These are phyloP conservation scores for Colletotrichum viniferum DNA, from an alignment of 2,329 filamentous ascomycete genomes.

Conservation along the genomic window DNA sequence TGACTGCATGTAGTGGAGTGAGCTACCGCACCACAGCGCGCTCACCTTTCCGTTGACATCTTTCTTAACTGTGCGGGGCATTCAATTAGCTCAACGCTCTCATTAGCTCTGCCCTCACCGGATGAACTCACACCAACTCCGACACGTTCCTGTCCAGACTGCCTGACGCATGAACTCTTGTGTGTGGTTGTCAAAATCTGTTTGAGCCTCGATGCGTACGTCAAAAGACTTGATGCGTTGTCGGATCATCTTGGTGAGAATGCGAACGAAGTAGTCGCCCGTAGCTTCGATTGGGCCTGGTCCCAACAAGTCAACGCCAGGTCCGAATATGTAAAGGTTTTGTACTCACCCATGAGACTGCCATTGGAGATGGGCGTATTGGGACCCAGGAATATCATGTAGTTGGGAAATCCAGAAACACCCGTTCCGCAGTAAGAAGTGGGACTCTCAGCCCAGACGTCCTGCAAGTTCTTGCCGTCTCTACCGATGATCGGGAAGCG, in stretches of 20 bases:
- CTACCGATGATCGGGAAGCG: not conserved
- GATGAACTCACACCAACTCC: not conserved
- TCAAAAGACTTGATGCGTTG: not conserved
- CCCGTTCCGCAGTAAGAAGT: not conserved
- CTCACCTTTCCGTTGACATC: not conserved
- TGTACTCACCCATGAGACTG: not conserved
- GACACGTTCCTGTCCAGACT: not conserved
- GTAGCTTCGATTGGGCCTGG: not conserved
- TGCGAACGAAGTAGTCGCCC: not conserved
- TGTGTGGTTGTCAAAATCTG: not conserved
- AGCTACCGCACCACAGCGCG: not conserved
- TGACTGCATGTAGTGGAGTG: not conserved
- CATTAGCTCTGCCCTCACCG: not conserved
- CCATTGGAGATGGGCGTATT: not conserved
- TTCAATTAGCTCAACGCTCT: not conserved
- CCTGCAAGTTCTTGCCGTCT: not conserved
- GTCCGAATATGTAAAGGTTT: not conserved
- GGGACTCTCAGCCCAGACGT: not conserved
- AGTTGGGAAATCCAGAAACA: not conserved
- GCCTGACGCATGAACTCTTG: not conserved
- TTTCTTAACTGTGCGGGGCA: not conserved
- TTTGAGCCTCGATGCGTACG: not conserved
- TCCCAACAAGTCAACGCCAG: not conserved
- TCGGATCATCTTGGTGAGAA: not conserved
- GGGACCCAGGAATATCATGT: not conserved